These are phyloP conservation scores for Sporormia fimetaria DNA, from an alignment of 495 filamentous ascomycete genomes.

Conservation along the genomic window DNA sequence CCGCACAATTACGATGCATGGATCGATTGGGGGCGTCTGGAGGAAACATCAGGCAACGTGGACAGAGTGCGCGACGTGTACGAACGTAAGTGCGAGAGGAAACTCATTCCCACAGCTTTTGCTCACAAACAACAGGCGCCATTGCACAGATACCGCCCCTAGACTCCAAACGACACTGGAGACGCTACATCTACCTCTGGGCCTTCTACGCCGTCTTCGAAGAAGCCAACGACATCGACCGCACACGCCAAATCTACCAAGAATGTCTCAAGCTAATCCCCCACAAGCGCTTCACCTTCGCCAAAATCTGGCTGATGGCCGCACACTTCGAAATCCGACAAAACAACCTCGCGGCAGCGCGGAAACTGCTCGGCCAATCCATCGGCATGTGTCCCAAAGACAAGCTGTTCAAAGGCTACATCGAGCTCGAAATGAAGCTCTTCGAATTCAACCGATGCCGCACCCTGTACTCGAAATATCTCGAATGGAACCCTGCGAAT, in stretches of 20 bases:
- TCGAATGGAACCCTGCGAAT: conserved; percentile 82
- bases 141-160: conserved; percentile 94
- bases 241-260: conserved; percentile 82
- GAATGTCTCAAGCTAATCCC: conserved; percentile 81
- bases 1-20: conserved; percentile 90
- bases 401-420: conserved; percentile 86
- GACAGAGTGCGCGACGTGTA: conserved; percentile 85
- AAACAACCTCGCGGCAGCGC: conserved; percentile 61
- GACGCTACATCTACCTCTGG: conserved; percentile 95
- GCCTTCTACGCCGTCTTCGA: conserved; percentile 95
- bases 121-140: no score
- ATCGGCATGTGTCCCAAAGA: conserved; percentile 95
- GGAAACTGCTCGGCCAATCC: conserved; percentile 78
- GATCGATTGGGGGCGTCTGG: conserved; percentile 89
- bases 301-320: conserved; percentile 89
- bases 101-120: no score
- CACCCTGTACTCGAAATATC: conserved; percentile 83
- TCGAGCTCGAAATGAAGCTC: conserved; percentile 79
- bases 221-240: conserved; percentile 66
- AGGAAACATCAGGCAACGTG: conserved; percentile 68
- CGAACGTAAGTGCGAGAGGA: no score
- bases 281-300: conserved; percentile 95
- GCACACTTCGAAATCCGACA: conserved; percentile 91
- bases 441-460: conserved; percentile 88
- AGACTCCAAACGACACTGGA: conserved; percentile 95